These are phyloP conservation scores for Suillus subluteus DNA, from an alignment of 768 basidiomycete genomes.

Conservation along the genomic window DNA sequence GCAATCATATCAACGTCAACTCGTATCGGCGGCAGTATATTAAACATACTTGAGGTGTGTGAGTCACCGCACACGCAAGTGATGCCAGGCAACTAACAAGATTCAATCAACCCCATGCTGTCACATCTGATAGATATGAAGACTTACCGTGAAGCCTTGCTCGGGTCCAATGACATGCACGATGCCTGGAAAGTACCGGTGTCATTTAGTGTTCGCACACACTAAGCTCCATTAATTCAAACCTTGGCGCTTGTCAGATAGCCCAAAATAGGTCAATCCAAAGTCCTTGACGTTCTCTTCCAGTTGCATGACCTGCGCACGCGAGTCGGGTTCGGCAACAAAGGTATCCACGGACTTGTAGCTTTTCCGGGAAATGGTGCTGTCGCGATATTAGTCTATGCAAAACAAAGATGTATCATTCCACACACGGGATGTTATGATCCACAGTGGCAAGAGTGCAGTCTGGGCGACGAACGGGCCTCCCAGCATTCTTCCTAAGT, in stretches of 20 bases:
- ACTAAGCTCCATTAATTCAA: conserved; percentile 14
- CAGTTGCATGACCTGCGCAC: conserved; percentile 80
- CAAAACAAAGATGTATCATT: conserved; percentile 3
- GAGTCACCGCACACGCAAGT: conserved; percentile 93
- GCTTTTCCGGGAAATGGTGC: conserved; percentile 74
- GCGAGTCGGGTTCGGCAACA: conserved; percentile 83
- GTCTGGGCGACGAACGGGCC: conserved; percentile 81
- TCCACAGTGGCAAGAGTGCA: conserved; percentile 90
- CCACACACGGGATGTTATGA: conserved; percentile 82
- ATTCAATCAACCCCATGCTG: conserved; percentile 3
- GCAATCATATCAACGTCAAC: conserved; percentile 9
- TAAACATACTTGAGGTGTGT: conserved; percentile 80
- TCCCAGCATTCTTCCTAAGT: conserved; percentile 67
- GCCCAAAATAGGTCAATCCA: conserved; percentile 89
- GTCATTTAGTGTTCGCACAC: not conserved
- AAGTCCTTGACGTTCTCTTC: conserved; percentile 93
- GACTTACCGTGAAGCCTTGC: conserved; percentile 83
- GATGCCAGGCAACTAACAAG: conserved; percentile 65
- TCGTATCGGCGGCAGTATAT: conserved; percentile 1
- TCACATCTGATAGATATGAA: not conserved
- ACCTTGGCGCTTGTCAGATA: conserved; percentile 90
- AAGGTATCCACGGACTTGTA: conserved; percentile 73
- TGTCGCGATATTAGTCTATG: conserved; percentile 29
- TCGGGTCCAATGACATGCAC: conserved; percentile 93
- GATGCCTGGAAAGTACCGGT: conserved; percentile 52